Percentiles rank a stretch among this genome's conserved stretches.
These are phyloP conservation scores for Colletotrichum abscissum DNA, from an alignment of 2,329 filamentous ascomycete genomes.

Conservation along the genomic window DNA sequence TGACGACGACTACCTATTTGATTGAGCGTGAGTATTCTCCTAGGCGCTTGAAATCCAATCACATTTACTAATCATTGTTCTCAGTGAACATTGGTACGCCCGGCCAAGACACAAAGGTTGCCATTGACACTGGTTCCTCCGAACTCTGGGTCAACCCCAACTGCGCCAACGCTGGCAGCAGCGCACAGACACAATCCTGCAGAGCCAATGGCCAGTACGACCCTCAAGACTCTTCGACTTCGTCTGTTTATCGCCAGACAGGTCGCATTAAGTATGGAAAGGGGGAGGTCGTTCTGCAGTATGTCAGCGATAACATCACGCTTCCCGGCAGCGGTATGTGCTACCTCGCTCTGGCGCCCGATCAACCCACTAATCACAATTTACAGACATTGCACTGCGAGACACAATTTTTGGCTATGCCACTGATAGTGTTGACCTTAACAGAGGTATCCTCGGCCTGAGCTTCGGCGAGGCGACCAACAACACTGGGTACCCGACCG, in stretches of 20 bases:
- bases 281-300: slow-evolving; percentile 42
- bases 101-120: slow-evolving; percentile 55
- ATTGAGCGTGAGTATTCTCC: slow-evolving; percentile 30
- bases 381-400: slow-evolving; percentile 38
- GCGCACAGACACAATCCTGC: slow-evolving; percentile 51
- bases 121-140: slow-evolving; percentile 64
- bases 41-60: no score
- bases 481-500: slow-evolving; percentile 43
- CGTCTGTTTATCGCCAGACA: slow-evolving; percentile 26
- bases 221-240: slow-evolving; percentile 39
- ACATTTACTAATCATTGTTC: neutral
- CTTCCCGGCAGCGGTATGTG: slow-evolving; percentile 42
- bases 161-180: slow-evolving; percentile 52
- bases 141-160: slow-evolving; percentile 67
- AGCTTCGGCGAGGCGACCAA: slow-evolving; percentile 41
- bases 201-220: slow-evolving; percentile 54
- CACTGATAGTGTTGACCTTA: slow-evolving; percentile 41
- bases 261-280: slow-evolving; percentile 44
- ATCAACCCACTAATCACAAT: neutral
- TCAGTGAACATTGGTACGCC: slow-evolving; percentile 47
- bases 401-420: slow-evolving; percentile 46
- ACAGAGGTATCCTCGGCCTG: slow-evolving; percentile 46
- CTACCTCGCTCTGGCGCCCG: no score
- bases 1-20: slow-evolving; percentile 37
- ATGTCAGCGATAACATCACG: slow-evolving; percentile 44